A percentile compares a stretch with the other conserved stretches of the same genome.
phyloP scores from a whole-genome alignment of 2,329 filamentous ascomycete species.

The Sporothrix phasma region DNA sequence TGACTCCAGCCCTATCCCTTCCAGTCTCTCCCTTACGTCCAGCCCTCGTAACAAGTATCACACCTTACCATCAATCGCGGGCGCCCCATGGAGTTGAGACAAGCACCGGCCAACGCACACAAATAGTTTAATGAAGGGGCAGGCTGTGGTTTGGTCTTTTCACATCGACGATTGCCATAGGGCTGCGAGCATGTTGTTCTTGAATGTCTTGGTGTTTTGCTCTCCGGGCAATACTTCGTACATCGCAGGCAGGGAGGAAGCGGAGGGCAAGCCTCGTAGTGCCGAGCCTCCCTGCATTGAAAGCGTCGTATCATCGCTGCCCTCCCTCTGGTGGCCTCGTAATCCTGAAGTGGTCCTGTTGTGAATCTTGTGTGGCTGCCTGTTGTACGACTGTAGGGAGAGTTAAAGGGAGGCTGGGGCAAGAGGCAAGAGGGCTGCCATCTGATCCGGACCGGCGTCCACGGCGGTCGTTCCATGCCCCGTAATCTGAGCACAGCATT shows the following conservation, averaged over 20 bases:
- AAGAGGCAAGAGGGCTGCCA: not conserved
- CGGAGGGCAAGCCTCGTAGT: not conserved
- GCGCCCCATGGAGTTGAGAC: not conserved
- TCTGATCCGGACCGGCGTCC: not conserved
- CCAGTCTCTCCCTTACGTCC: not conserved
- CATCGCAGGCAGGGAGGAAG: not conserved
- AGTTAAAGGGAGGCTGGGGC: not conserved
- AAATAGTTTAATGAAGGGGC: not conserved
- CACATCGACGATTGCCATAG: not conserved
- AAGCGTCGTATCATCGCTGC: not conserved
- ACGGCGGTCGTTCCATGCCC: not conserved
- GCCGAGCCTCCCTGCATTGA: not conserved
- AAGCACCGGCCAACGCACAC: not conserved
- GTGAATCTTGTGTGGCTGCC: not conserved
- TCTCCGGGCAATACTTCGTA: too few species aligned
- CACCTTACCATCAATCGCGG: not conserved
- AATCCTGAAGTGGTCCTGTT: not conserved
- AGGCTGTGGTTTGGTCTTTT: not conserved
- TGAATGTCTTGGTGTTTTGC: slow-evolving; percentile 1
- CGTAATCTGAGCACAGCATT: too few species aligned
- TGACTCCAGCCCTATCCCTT: not conserved
- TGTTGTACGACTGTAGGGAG: not conserved
- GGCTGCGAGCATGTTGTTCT: too few species aligned
- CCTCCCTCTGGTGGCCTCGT: not conserved
- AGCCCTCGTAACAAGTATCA: not conserved